Evolutionary conservation across 768 basidiomycete genomes (phyloP).

Genomic region (Tylopilus balloui): DNA sequence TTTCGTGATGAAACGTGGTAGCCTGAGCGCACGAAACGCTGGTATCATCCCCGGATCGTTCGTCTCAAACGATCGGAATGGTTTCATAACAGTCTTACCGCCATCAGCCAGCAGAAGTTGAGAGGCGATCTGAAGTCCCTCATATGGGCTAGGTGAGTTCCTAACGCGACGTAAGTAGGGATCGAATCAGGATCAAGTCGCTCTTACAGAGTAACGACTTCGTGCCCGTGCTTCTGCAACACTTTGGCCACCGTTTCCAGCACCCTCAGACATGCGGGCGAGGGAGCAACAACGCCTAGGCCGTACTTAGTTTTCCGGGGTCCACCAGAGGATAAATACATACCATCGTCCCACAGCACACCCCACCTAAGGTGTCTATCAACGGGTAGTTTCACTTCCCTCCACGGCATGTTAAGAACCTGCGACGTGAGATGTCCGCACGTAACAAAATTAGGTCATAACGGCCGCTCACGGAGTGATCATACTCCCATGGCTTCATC

Average conservation of each 20-base stretch:
- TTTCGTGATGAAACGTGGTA: conserved; percentile 44
- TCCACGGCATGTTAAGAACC: conserved; percentile 36
- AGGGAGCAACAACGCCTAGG: conserved; percentile 52
- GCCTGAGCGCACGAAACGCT: conserved; percentile 36
- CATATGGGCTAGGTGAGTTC: conserved; percentile 44
- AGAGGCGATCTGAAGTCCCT: conserved; percentile 49
- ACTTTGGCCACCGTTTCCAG: conserved; percentile 42
- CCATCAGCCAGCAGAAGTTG: conserved; percentile 51
- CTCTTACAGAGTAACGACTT: conserved; percentile 49
- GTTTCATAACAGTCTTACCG: conserved; percentile 34
- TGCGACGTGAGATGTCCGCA: conserved; percentile 9
- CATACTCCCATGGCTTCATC: conserved; percentile 65
- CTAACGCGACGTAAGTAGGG: conserved; percentile 8
- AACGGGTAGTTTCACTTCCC: conserved; percentile 38
- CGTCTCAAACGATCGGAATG: conserved; percentile 38
- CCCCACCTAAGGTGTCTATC: conserved; percentile 57
- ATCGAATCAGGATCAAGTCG: not conserved
- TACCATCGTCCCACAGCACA: conserved; percentile 61
- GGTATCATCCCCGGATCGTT: conserved; percentile 47
- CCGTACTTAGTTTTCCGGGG: not conserved
- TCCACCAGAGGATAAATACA: not conserved
- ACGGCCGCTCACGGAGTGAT: conserved; percentile 39
- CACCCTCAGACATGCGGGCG: conserved; percentile 57
- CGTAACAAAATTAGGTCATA: no score
- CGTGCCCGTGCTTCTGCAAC: conserved; percentile 44